These are phyloP conservation scores for Coemansia sp. DNA, from an alignment of 371 early-diverging fungal genomes.

Conservation along the genomic window DNA sequence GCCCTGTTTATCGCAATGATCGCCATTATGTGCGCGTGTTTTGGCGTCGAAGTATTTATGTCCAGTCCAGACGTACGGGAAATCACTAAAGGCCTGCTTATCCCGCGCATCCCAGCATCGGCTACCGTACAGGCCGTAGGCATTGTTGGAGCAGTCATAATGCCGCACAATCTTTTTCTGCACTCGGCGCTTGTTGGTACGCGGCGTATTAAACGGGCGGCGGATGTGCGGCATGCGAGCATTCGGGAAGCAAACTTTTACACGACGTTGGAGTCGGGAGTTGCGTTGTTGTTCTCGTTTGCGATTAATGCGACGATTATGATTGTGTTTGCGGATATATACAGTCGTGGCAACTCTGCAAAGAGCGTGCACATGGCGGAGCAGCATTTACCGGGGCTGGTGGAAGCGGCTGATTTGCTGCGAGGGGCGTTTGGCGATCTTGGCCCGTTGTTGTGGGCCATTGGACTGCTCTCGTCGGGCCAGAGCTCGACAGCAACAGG, in stretches of 20 bases:
- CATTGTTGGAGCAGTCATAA: slow-evolving; percentile 67
- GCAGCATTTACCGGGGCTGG: slow-evolving; percentile 40
- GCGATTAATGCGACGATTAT: slow-evolving; percentile 69
- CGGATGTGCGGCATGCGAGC: slow-evolving; percentile 21
- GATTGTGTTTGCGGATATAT: slow-evolving; percentile 66
- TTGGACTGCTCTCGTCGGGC: slow-evolving; percentile 65
- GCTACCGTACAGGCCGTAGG: slow-evolving; percentile 65
- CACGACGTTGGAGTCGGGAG: slow-evolving; percentile 55
- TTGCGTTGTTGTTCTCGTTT: slow-evolving; percentile 64
- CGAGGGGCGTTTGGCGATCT: slow-evolving; percentile 54
- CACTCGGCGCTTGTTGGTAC: slow-evolving; percentile 61
- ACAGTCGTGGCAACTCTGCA: slow-evolving; percentile 42
- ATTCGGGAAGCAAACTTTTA: slow-evolving; percentile 48
- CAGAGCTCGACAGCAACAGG: slow-evolving; percentile 74
- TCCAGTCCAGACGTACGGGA: slow-evolving; percentile 55
- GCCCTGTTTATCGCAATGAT: slow-evolving; percentile 63
- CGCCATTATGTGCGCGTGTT: slow-evolving; percentile 63
- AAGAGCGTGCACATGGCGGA: slow-evolving; percentile 17
- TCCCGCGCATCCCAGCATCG: slow-evolving; percentile 40
- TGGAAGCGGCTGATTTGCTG: slow-evolving; percentile 55
- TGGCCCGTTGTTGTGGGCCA: slow-evolving; percentile 54
- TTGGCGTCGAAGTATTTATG: slow-evolving; percentile 61
- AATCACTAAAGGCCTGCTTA: slow-evolving; percentile 57
- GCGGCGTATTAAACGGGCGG: slow-evolving; percentile 24
- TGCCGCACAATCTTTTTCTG: slow-evolving; percentile 75